Evolutionary conservation across 192 early-diverging fungal genomes (phyloP), one percentile per base, ranked within the genome.

Genomic region (Coemansia aciculifera): DNA sequence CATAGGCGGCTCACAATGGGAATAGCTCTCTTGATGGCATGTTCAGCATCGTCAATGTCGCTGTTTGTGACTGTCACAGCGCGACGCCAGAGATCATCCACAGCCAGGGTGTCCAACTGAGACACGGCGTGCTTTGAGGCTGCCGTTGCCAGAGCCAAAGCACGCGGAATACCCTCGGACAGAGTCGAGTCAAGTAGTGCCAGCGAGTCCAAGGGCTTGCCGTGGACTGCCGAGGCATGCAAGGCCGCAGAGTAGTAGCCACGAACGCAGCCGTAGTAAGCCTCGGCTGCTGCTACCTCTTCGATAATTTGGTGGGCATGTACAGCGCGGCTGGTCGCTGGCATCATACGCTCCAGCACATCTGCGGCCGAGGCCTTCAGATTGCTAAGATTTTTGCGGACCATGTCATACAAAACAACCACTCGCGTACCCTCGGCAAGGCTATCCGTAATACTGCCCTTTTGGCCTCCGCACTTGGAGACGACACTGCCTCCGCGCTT

Each of bases 161-260:
- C 70, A 24, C 44, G 59, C 34, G 79, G 71, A 17, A 70, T 52
- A 2, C 42, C 29, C 29, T 73, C 71, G 6, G 62, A n/a, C 38
- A 69, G 67, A 15, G 63, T 67, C 21, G 52, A 29, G 67, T 75
- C 67, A 27, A 76, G 67, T 27, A 81, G 79, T 9, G 79, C 79
- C 36, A 81, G 74, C 11, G 79, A 27, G 54, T 75, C 79, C 32
- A 60, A 24, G 34, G 64, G 61, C 42, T 42, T 54, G 6, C 32
- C 43, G 61, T 75, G 64, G 17, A 37, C 51, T 5, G 71, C 59
- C 60, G 71, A 68, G 5, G 71, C 74, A 42, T 81, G 79, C 21
- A 73, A 57, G 13, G 57, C 59, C 1, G 74, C 79, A 0, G 71
- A 60, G 37, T 76, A 70, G 64, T 73, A 81, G 79, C 44, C 67